Conservation (phyloP, 345 rosid genomes). For the Dipteronia dyeriana region DNA sequence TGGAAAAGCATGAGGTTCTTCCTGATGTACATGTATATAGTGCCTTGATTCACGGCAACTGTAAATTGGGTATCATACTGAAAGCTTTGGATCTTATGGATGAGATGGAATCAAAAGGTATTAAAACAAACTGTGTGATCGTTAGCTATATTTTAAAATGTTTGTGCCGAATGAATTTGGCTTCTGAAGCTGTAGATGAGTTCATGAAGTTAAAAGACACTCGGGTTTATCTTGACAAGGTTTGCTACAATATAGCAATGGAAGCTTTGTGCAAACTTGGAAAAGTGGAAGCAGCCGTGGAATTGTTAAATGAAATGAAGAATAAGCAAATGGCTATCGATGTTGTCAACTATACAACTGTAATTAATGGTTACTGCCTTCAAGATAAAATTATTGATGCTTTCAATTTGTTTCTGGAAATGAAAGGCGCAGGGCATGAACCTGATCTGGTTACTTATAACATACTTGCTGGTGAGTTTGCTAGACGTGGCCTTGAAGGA, state of each 20-base stretch:
- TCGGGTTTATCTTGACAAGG: constrained; percentile 55
- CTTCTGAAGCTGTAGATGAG: constrained; percentile 33
- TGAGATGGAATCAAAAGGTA: constrained; percentile 50
- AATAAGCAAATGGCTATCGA: constrained; percentile 48
- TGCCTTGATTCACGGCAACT: constrained; percentile 46
- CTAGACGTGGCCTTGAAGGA: constrained; percentile 48
- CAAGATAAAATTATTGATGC: constrained; percentile 50
- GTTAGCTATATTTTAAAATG: constrained; percentile 60
- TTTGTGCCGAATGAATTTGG: constrained; percentile 44
- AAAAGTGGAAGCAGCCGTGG: constrained; percentile 53
- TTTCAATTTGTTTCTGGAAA: constrained; percentile 46
- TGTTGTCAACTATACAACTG: constrained; percentile 66
- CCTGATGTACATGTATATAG: constrained; percentile 47
- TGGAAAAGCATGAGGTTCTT: constrained; percentile 48
- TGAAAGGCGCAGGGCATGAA: constrained; percentile 45
- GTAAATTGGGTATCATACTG: constrained; percentile 42
- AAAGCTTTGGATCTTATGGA: constrained; percentile 48
- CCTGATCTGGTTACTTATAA: constrained; percentile 60
- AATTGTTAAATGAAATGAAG: constrained; percentile 61
- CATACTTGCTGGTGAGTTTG: constrained; percentile 55
- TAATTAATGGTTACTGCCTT: constrained; percentile 62
- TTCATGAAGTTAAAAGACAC: constrained; percentile 42
- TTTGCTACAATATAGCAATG: constrained; percentile 52
- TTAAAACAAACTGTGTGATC: constrained; percentile 58
- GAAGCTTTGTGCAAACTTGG: constrained; percentile 65